phyloP scores from a whole-genome alignment of 371 early-diverging fungal genomes.

The Mortierella sp. region DNA sequence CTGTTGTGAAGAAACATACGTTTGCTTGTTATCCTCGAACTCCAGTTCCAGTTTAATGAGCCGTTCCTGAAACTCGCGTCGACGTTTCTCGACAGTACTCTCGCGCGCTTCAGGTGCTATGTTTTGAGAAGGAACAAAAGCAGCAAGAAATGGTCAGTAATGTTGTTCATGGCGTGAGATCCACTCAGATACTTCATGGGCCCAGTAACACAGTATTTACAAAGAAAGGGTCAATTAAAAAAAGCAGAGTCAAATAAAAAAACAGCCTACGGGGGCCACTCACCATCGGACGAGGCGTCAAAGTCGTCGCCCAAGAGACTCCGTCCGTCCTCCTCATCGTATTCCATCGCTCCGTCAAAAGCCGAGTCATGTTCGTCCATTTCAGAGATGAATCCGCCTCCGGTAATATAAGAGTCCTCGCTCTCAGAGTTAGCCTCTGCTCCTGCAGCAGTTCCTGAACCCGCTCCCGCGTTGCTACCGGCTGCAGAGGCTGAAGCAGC shows the following conservation, averaged over 20 bases:
- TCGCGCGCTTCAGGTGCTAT: conserved; percentile 34
- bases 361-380: conserved; percentile 57
- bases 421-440: conserved; percentile 37
- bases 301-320: conserved; percentile 53
- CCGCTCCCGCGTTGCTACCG: neutral
- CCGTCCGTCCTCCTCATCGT: conserved; percentile 55
- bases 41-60: conserved; percentile 49
- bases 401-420: conserved; percentile 42
- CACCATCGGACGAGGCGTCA: conserved; percentile 57
- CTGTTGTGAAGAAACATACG: conserved; percentile 17
- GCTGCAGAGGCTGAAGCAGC: neutral
- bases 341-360: conserved; percentile 56
- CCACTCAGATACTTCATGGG: neutral
- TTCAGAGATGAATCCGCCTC: conserved; percentile 52
- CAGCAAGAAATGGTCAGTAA: no score
- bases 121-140: conserved; percentile 1
- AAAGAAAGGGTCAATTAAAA: neutral
- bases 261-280: neutral
- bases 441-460: neutral
- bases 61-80: conserved; percentile 53
- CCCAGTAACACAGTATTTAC: neutral
- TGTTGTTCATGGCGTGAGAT: no score
- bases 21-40: conserved; percentile 56
- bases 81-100: conserved; percentile 39
- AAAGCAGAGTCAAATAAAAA: neutral